Conservation (phyloP, 768 basidiomycete species). For the Mycena amicta region DNA sequence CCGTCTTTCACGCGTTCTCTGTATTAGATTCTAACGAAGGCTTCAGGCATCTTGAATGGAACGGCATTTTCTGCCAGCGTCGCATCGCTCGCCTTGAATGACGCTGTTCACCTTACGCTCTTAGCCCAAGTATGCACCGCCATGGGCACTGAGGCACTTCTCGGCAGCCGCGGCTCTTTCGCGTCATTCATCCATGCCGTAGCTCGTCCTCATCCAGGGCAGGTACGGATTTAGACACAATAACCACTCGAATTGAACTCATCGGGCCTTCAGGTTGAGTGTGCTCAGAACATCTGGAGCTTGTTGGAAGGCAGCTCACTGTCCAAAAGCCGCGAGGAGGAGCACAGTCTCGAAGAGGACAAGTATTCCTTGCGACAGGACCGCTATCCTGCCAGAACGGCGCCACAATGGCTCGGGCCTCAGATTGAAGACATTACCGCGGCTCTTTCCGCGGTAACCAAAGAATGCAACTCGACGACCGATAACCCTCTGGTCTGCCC, state of each 20-base stretch:
- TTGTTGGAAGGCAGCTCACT: constrained; percentile 65
- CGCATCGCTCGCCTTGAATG: constrained; percentile 70
- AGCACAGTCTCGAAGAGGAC: constrained; percentile 66
- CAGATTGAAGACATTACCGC: constrained; percentile 75
- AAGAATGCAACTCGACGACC: constrained; percentile 35
- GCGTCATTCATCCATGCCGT: constrained; percentile 70
- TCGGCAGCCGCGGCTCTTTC: constrained; percentile 65
- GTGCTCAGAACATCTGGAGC: constrained; percentile 61
- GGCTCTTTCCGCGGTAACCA: constrained; percentile 30
- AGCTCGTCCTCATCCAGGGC: constrained; percentile 81
- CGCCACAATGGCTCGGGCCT: constrained; percentile 80
- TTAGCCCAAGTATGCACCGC: constrained; percentile 75
- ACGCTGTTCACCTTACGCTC: constrained; percentile 63
- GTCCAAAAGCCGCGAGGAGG: constrained; percentile 61
- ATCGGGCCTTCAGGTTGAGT: constrained; percentile 50
- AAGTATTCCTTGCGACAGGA: constrained; percentile 75
- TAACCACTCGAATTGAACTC: not conserved
- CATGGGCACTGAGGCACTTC: constrained; percentile 77
- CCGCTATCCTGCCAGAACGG: constrained; percentile 67
- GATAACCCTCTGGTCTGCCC: constrained; percentile 82
- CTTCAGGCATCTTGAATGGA: constrained; percentile 62
- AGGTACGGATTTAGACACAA: constrained; percentile 45
- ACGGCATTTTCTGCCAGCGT: constrained; percentile 77
- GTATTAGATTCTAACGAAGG: not conserved
- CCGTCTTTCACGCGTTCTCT: not conserved